These are phyloP conservation scores for Ophiostoma triangulosporum DNA, from an alignment of 2,329 filamentous ascomycete species.

Conservation along the genomic window DNA sequence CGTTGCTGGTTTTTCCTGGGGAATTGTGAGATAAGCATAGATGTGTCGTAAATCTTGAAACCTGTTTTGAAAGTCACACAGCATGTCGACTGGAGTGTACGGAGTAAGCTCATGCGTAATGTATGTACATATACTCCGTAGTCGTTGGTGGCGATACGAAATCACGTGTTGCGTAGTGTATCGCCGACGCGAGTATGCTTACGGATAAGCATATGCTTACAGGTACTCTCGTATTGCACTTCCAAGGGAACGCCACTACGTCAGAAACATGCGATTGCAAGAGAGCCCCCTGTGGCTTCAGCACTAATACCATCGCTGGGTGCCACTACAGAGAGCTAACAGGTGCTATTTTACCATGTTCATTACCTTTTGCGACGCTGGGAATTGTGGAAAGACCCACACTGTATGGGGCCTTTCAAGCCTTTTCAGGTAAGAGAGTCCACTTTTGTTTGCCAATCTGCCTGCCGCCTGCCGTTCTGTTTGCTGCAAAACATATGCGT, in stretches of 20 bases:
- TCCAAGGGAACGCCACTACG: neutral
- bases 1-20: neutral
- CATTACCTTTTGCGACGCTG: neutral
- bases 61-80: conserved; percentile 5
- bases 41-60: too few relatives aligned
- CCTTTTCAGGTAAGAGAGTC: neutral
- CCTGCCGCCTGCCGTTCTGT: conserved; percentile 5
- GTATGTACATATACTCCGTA: too few relatives aligned
- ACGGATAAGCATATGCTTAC: too few relatives aligned
- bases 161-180: too few relatives aligned
- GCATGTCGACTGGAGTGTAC: neutral
- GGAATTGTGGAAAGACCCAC: neutral
- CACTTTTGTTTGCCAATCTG: conserved; percentile 9
- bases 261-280: neutral
- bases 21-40: neutral
- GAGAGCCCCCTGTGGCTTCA: neutral
- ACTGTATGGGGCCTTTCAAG: neutral
- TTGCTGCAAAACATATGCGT: conserved; percentile 1
- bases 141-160: too few relatives aligned
- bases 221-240: neutral
- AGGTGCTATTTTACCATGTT: neutral
- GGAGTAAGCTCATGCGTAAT: too few relatives aligned
- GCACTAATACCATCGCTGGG: too few relatives aligned
- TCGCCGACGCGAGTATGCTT: too few relatives aligned
- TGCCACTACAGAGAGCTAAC: neutral